A percentile compares a stretch with the other conserved stretches of the same genome.
These are phyloP conservation scores for Boletus sp. DNA, from an alignment of 768 basidiomycete genomes.

Conservation along the genomic window DNA sequence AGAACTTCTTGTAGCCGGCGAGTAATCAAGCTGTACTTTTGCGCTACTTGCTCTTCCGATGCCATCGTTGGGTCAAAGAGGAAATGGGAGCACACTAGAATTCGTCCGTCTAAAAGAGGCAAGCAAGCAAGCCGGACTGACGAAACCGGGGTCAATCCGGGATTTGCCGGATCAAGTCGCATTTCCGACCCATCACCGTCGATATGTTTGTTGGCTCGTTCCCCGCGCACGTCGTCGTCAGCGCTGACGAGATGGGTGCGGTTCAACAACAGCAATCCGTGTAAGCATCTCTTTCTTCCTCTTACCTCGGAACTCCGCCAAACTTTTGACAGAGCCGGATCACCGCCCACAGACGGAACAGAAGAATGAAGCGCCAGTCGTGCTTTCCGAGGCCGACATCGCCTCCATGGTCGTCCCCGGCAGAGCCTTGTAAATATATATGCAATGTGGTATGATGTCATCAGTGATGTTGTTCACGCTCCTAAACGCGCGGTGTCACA, in stretches of 20 bases:
- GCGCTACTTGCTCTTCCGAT: slow-evolving; percentile 30
- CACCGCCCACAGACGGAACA: slow-evolving; percentile 2
- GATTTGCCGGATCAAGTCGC: slow-evolving; percentile 19
- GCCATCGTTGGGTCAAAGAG: slow-evolving; percentile 26
- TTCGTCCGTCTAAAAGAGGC: too few relatives aligned
- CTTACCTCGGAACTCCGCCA: neutral
- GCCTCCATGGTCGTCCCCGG: slow-evolving; percentile 63
- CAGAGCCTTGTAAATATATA: slow-evolving; percentile 55
- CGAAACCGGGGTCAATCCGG: slow-evolving; percentile 10
- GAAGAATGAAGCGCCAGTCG: slow-evolving; percentile 5
- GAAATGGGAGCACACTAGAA: too few relatives aligned
- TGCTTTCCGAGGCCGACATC: slow-evolving; percentile 36
- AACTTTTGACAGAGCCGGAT: slow-evolving; percentile 1
- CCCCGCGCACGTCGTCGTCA: too few relatives aligned
- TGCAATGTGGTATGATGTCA: too few relatives aligned
- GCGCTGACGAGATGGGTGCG: slow-evolving; percentile 7
- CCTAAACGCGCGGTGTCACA: too few relatives aligned
- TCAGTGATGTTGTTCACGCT: too few relatives aligned
- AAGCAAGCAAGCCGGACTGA: too few relatives aligned
- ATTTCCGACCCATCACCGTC: too few relatives aligned
- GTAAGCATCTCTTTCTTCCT: neutral
- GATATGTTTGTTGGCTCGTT: too few relatives aligned
- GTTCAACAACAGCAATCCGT: neutral
- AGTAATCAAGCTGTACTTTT: slow-evolving; percentile 81
- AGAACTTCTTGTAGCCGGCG: slow-evolving; percentile 85